Evolutionary conservation across 2,329 filamentous ascomycete genomes (phyloP).

Genomic region (Rhinocladiella similis): DNA sequence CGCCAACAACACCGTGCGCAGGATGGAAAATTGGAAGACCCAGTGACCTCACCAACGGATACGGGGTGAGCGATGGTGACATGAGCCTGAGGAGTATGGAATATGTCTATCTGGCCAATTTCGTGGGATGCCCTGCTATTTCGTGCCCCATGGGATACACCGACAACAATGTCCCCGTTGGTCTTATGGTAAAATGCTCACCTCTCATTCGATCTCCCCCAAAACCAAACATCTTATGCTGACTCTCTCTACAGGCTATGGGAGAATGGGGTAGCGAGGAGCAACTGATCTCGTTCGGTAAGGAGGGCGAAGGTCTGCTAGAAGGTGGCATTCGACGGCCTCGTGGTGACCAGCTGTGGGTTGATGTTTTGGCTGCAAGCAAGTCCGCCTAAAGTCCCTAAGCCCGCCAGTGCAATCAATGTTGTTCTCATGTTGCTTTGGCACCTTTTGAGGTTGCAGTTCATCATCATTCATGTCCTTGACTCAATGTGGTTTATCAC

Average conservation of each 20-base stretch:
- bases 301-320: constrained; percentile 36
- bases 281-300: constrained; percentile 50
- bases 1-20: constrained; percentile 72
- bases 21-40: constrained; percentile 72
- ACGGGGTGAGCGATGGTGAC: constrained; percentile 73
- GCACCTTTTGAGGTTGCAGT: neutral
- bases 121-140: constrained; percentile 74
- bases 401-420: constrained; percentile 64
- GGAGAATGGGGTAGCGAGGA: constrained; percentile 58
- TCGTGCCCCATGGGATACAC: constrained; percentile 72
- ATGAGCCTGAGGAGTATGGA: constrained; percentile 75
- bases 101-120: constrained; percentile 83
- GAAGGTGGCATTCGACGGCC: constrained; percentile 38
- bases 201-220: neutral
- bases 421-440: constrained; percentile 57
- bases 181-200: constrained; percentile 47
- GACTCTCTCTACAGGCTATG: constrained; percentile 37
- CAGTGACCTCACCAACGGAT: constrained; percentile 52
- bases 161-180: constrained; percentile 47
- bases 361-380: constrained; percentile 43
- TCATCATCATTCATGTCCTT: no score
- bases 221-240: neutral
- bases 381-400: constrained; percentile 21
- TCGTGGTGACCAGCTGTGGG: constrained; percentile 43
- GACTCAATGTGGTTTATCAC: no score